Conservation (phyloP, 768 basidiomycete species). For the Podaxis sp. region DNA sequence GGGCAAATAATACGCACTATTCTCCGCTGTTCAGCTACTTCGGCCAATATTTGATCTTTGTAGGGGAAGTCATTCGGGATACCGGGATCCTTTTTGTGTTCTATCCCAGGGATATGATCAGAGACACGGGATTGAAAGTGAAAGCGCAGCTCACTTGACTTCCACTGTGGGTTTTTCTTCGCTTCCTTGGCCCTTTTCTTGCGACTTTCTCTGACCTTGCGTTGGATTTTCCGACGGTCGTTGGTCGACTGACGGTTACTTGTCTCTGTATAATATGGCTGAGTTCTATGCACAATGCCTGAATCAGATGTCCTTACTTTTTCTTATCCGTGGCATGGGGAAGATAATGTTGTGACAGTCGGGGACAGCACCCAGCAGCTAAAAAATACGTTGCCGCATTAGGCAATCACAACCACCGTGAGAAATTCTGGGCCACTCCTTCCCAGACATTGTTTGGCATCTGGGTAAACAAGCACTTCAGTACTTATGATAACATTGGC, state of each 20-base stretch:
- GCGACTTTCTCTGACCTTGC: slow-evolving; percentile 71
- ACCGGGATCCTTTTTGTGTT: slow-evolving; percentile 85
- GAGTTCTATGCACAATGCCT: background rate
- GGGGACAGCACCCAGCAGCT: background rate
- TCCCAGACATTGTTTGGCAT: background rate
- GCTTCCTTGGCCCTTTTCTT: slow-evolving; percentile 72
- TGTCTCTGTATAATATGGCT: slow-evolving; percentile 54
- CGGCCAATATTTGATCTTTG: slow-evolving; percentile 92
- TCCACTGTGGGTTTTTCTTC: slow-evolving; percentile 84
- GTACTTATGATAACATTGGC: background rate
- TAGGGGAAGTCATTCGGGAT: slow-evolving; percentile 92
- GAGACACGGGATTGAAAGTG: background rate
- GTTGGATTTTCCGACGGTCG: slow-evolving; percentile 66
- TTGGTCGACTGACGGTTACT: slow-evolving; percentile 75
- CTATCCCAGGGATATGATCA: slow-evolving; percentile 27
- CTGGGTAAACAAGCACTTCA: too few relatives aligned
- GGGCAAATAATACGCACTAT: slow-evolving; percentile 38
- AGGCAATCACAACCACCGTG: background rate
- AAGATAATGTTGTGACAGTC: background rate
- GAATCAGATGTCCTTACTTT: slow-evolving; percentile 36
- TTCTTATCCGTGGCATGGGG: slow-evolving; percentile 64
- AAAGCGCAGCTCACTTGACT: slow-evolving; percentile 61
- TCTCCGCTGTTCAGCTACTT: slow-evolving; percentile 79
- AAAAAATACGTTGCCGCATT: background rate
- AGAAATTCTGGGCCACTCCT: background rate